phyloP scores from a whole-genome alignment of 2,329 filamentous ascomycete genomes.

The Penicillium sp. region DNA sequence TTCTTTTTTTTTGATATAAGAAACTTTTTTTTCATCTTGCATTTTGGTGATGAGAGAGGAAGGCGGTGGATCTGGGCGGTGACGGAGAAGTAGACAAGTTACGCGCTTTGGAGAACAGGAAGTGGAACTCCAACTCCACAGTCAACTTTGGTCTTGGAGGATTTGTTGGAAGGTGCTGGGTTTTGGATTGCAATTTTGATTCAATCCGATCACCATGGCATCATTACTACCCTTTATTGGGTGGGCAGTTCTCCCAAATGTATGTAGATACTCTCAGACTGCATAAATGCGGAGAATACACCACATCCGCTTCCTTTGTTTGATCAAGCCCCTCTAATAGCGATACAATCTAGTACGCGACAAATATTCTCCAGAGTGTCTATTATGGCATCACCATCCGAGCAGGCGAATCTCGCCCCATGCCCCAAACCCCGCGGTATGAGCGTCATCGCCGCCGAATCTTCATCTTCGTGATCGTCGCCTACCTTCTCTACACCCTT shows the following conservation, averaged over 20 bases:
- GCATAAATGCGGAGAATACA: constrained; percentile 4
- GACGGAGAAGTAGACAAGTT: constrained; percentile 7
- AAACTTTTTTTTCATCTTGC: constrained; percentile 33
- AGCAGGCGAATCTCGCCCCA: constrained; percentile 79
- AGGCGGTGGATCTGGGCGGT: constrained; percentile 32
- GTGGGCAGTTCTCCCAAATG: constrained; percentile 64
- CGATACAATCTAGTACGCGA: constrained; percentile 63
- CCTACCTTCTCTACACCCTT: constrained; percentile 88
- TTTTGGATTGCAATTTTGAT: background rate
- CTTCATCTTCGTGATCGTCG: constrained; percentile 75
- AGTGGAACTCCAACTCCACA: background rate
- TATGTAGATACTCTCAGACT: constrained; percentile 36
- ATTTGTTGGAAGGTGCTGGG: background rate
- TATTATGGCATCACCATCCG: constrained; percentile 89
- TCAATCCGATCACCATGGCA: constrained; percentile 33
- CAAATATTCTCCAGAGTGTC: constrained; percentile 72
- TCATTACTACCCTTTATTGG: constrained; percentile 57
- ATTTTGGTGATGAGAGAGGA: constrained; percentile 17
- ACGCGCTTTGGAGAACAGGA: constrained; percentile 2
- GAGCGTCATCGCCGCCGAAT: constrained; percentile 76
- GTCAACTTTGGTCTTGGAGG: background rate
- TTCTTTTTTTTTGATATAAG: constrained; percentile 19
- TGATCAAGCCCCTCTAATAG: background rate
- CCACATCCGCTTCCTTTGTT: background rate
- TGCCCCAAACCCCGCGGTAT: constrained; percentile 65